Evolutionary conservation across 345 rosid genomes (phyloP).

Genomic region (Salix purpurea): DNA sequence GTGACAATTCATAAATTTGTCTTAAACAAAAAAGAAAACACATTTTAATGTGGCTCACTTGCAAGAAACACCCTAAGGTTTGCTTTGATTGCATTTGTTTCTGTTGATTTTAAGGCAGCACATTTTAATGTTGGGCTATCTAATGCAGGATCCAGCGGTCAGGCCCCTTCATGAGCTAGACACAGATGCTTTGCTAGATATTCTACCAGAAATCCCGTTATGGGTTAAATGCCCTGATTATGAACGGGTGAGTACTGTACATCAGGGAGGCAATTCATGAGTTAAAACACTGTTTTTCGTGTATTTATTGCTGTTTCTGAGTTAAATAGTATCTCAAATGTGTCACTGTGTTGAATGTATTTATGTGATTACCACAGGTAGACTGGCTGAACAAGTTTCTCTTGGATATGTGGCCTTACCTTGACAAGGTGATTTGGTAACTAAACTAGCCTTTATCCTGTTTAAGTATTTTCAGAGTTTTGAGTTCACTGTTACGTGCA

Average conservation of each 20-base stretch:
- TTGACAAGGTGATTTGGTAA: constrained; percentile 50
- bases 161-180: constrained; percentile 48
- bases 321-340: neutral
- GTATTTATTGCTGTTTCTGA: neutral
- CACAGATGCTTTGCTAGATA: constrained; percentile 37
- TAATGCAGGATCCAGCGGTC: constrained; percentile 52
- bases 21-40: too few relatives aligned
- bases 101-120: neutral
- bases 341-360: neutral
- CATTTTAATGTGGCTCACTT: neutral
- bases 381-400: constrained; percentile 74
- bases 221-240: constrained; percentile 80
- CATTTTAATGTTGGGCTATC: neutral
- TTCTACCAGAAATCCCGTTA: constrained; percentile 60
- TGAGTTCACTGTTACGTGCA: constrained; percentile 19
- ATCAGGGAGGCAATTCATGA: too few relatives aligned
- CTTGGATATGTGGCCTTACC: constrained; percentile 66
- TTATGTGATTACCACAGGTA: constrained; percentile 37
- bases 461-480: neutral
- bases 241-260: constrained; percentile 46
- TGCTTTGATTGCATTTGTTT: neutral
- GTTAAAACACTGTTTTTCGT: neutral
- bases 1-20: too few relatives aligned
- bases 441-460: constrained; percentile 6
- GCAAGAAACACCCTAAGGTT: neutral